Evolutionary conservation across 1,139 yeast genomes (phyloP).

Genomic region (Scheffersomyces quercinus): DNA sequence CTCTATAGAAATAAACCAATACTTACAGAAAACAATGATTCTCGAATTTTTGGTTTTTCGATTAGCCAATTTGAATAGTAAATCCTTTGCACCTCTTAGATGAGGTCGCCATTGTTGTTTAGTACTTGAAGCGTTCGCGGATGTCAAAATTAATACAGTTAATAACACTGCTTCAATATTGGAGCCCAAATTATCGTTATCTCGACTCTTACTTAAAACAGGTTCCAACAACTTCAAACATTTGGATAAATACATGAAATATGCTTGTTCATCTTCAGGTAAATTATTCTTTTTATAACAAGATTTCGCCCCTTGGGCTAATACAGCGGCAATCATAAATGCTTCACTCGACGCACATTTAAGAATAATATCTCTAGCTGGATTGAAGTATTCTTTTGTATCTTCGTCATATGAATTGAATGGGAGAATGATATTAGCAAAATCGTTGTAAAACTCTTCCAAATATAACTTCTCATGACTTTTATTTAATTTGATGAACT

Average conservation of each 20-base stretch:
- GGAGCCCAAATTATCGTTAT: slow-evolving; percentile 7
- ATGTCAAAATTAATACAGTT: slow-evolving; percentile 18
- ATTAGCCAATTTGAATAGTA: slow-evolving; percentile 14
- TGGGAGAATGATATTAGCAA: slow-evolving; percentile 61
- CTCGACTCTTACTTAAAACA: slow-evolving; percentile 23
- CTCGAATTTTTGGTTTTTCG: slow-evolving; percentile 9
- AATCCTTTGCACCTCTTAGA: slow-evolving; percentile 20
- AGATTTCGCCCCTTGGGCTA: slow-evolving; percentile 72
- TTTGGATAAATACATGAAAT: slow-evolving; percentile 60
- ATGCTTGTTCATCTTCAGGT: slow-evolving; percentile 64
- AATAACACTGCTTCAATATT: slow-evolving; percentile 21
- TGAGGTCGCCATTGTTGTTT: slow-evolving; percentile 23
- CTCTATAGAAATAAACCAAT: slow-evolving; percentile 19
- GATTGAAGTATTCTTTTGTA: slow-evolving; percentile 42
- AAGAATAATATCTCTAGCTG: slow-evolving; percentile 64
- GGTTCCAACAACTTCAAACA: slow-evolving; percentile 60
- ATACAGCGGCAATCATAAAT: slow-evolving; percentile 65
- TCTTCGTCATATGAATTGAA: slow-evolving; percentile 50
- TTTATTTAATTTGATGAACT: slow-evolving; percentile 36
- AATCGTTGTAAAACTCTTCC: slow-evolving; percentile 58
- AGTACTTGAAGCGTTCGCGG: slow-evolving; percentile 18
- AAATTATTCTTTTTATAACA: slow-evolving; percentile 42
- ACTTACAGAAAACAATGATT: slow-evolving; percentile 18
- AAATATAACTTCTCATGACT: slow-evolving; percentile 51
- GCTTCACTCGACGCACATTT: slow-evolving; percentile 61